Conservation (phyloP, 2,329 filamentous ascomycete species). For the Aspergillus melleus region DNA sequence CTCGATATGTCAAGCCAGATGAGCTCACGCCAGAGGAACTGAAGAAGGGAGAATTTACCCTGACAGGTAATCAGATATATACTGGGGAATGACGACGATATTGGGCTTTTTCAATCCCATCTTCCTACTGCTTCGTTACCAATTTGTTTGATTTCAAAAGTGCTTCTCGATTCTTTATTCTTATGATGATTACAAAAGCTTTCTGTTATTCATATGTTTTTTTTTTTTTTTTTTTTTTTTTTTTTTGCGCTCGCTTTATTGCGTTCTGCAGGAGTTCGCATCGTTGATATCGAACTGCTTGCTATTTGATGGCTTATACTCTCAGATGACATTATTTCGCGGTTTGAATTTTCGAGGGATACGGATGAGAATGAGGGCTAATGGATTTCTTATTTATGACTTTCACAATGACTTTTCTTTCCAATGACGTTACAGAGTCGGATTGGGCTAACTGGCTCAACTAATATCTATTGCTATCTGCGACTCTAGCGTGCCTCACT, state of each 20-base stretch:
- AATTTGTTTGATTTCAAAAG: background rate
- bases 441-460: background rate
- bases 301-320: background rate
- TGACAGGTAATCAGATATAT: constrained; percentile 29
- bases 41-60: constrained; percentile 29
- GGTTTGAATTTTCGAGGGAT: background rate
- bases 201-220: background rate
- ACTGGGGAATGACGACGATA: constrained; percentile 25
- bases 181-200: background rate
- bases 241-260: background rate
- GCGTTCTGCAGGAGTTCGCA: too few relatives aligned
- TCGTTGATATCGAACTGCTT: too few relatives aligned
- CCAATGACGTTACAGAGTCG: background rate
- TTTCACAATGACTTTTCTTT: background rate
- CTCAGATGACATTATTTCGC: background rate
- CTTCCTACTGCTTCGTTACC: too few relatives aligned
- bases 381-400: background rate
- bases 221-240: too few relatives aligned
- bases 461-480: background rate
- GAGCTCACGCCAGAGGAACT: constrained; percentile 21
- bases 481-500: background rate
- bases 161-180: background rate
- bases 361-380: background rate
- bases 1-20: constrained; percentile 34
- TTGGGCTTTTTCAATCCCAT: background rate